phyloP scores from a whole-genome alignment of 345 rosid genomes.

The Eucalyptus sp. region DNA sequence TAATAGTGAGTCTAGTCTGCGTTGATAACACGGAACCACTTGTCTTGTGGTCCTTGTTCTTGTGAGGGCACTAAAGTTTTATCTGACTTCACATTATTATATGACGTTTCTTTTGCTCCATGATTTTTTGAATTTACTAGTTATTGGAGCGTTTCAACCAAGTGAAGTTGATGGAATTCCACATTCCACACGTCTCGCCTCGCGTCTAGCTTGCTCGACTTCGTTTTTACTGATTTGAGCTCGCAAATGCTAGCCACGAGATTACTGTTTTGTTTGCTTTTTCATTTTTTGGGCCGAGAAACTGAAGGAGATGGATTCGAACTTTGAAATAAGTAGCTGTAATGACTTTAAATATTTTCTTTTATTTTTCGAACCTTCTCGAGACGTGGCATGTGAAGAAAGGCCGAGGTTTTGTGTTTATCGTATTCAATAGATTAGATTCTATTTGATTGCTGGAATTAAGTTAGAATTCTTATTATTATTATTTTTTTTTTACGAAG shows the following conservation, averaged over 20 bases:
- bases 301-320: neutral
- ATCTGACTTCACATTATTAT: too few relatives aligned
- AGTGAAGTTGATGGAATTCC: too few relatives aligned
- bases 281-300: neutral
- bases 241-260: neutral
- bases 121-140: too few relatives aligned
- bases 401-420: neutral
- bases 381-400: neutral
- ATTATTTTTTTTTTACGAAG: neutral
- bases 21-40: neutral
- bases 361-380: neutral
- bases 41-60: neutral
- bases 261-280: neutral
- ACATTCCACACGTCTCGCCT: too few relatives aligned
- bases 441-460: neutral
- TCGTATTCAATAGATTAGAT: neutral
- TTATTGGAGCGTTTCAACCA: too few relatives aligned
- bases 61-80: too few relatives aligned
- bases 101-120: too few relatives aligned
- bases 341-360: neutral
- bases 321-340: too few relatives aligned
- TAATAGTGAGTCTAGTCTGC: too few relatives aligned
- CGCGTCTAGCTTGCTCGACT: neutral
- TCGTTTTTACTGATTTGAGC: neutral
- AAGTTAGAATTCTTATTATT: neutral